These are phyloP conservation scores for Pestalotiopsis sp. DNA, from an alignment of 2,329 filamentous ascomycete genomes.

Conservation along the genomic window DNA sequence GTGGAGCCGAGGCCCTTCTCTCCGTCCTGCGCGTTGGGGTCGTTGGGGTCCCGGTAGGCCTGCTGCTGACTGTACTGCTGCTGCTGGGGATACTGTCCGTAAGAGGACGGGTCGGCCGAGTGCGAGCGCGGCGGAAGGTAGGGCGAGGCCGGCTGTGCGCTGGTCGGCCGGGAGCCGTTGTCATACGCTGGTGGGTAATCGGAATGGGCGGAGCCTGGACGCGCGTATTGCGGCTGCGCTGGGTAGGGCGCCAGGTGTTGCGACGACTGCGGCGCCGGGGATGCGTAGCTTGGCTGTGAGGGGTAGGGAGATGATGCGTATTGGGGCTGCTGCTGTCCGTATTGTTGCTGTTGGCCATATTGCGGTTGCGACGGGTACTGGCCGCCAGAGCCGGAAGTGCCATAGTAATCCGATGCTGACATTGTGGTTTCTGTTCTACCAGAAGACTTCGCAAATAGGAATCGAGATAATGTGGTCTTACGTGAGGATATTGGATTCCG, in stretches of 20 bases:
- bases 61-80: conserved; percentile 6
- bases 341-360: conserved; percentile 18
- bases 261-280: conserved; percentile 20
- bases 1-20: conserved; percentile 60
- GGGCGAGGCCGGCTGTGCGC: conserved; percentile 9
- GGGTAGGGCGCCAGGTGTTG: conserved; percentile 26
- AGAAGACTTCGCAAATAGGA: not conserved
- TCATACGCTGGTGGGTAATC: conserved; percentile 21
- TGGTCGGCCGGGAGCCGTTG: not conserved
- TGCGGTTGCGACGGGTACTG: conserved; percentile 22
- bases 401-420: conserved; percentile 34
- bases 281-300: conserved; percentile 23
- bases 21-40: conserved; percentile 35
- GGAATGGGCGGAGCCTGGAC: conserved; percentile 31
- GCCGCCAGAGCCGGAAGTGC: conserved; percentile 22
- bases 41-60: conserved; percentile 12
- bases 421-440: conserved; percentile 17
- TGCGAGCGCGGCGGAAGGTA: conserved; percentile 24
- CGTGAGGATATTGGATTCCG: not conserved
- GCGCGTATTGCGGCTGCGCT: conserved; percentile 26
- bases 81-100: conserved; percentile 13
- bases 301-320: conserved; percentile 23
- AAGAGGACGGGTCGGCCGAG: conserved; percentile 27
- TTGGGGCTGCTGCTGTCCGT: not conserved
- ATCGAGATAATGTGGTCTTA: not conserved